Conservation (phyloP, 2,329 filamentous ascomycete genomes). For the Aureobasidium subglaciale region DNA sequence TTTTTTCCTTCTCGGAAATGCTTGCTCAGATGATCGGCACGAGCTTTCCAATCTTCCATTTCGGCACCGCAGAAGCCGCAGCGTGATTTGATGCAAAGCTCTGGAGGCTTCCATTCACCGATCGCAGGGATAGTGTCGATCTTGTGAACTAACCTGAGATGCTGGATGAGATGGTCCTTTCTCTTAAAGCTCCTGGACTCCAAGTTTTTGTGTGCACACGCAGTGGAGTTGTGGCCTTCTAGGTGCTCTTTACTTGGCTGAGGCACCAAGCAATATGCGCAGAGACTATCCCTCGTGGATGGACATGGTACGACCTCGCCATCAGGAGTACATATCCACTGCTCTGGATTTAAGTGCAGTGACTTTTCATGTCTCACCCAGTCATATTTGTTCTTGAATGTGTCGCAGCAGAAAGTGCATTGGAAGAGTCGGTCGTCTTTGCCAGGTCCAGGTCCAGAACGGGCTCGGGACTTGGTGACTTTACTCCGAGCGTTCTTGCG, state of each 20-base stretch:
- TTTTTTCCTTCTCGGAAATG: slow-evolving; percentile 48
- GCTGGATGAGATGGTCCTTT: slow-evolving; percentile 57
- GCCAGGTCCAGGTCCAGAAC: background rate
- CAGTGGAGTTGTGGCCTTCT: slow-evolving; percentile 51
- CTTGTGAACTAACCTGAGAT: slow-evolving; percentile 53
- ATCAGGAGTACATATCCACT: slow-evolving; percentile 55
- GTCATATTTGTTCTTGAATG: slow-evolving; percentile 52
- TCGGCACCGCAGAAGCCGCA: slow-evolving; percentile 47
- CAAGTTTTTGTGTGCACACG: slow-evolving; percentile 59
- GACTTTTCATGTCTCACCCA: slow-evolving; percentile 60
- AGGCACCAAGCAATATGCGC: slow-evolving; percentile 3
- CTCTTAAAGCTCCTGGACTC: slow-evolving; percentile 58
- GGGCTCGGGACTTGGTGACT: slow-evolving; percentile 5
- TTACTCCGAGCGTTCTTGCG: background rate
- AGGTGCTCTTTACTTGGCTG: slow-evolving; percentile 39
- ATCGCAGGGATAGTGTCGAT: slow-evolving; percentile 55
- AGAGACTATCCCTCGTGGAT: background rate
- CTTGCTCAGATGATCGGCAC: slow-evolving; percentile 46
- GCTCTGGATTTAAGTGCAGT: slow-evolving; percentile 58
- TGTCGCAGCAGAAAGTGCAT: slow-evolving; percentile 53
- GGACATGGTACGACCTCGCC: slow-evolving; percentile 38
- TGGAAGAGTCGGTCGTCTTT: slow-evolving; percentile 34
- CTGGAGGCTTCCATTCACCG: slow-evolving; percentile 58
- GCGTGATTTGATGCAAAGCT: slow-evolving; percentile 46
- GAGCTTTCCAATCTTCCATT: slow-evolving; percentile 45